These are phyloP conservation scores for Ophiosphaerella korrae DNA, from an alignment of 2,329 filamentous ascomycete species.

Conservation along the genomic window DNA sequence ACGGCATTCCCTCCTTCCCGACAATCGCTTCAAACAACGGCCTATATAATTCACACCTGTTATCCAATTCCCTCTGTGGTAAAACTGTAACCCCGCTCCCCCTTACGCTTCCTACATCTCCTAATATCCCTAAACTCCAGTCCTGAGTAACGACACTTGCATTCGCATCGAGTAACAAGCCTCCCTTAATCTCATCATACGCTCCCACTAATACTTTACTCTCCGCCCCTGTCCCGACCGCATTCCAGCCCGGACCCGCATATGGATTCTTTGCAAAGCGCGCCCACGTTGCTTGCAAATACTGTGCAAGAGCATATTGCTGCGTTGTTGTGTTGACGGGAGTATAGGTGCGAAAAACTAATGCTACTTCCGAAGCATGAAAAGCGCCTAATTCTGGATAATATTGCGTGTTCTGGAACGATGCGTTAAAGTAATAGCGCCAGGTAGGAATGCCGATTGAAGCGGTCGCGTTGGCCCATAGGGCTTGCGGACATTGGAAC, in stretches of 20 bases:
- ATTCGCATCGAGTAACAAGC: conserved; percentile 6
- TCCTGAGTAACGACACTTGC: conserved; percentile 9
- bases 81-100: conserved; percentile 22
- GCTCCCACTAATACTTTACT: conserved; percentile 18
- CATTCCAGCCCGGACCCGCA: conserved; percentile 32
- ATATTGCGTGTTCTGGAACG: conserved; percentile 28
- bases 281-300: conserved; percentile 33
- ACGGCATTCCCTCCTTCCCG: conserved; percentile 16
- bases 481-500: conserved; percentile 27
- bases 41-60: conserved; percentile 18
- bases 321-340: conserved; percentile 21
- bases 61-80: conserved; percentile 20
- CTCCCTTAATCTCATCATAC: conserved; percentile 12
- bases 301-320: conserved; percentile 21
- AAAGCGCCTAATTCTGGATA: conserved; percentile 21
- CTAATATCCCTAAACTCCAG: conserved; percentile 24
- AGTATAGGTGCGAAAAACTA: conserved; percentile 31
- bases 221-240: conserved; percentile 19
- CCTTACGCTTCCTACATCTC: conserved; percentile 20
- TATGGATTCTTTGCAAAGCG: conserved; percentile 34
- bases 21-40: conserved; percentile 21
- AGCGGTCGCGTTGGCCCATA: conserved; percentile 31
- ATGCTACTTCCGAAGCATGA: conserved; percentile 29
- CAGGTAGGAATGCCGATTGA: conserved; percentile 27
- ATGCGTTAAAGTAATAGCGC: conserved; percentile 39